These are phyloP conservation scores for Trametes hirsuta DNA, from an alignment of 1,284 basidiomycete genomes.

Conservation along the genomic window DNA sequence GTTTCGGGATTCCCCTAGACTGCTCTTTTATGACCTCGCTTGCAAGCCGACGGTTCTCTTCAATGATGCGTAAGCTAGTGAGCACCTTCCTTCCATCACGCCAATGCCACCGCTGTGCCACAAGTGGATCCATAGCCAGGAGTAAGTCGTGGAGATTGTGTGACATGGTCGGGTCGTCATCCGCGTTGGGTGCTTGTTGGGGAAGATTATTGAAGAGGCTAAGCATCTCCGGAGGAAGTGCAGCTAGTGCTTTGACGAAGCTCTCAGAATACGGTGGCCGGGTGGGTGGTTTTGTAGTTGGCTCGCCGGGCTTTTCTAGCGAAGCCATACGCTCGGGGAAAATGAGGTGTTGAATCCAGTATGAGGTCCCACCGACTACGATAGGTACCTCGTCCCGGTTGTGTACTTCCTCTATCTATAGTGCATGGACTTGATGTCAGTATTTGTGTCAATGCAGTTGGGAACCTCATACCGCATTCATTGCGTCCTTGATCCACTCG, in stretches of 20 bases:
- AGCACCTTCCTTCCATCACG: constrained; percentile 90
- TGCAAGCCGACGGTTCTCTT: constrained; percentile 67
- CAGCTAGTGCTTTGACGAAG: constrained; percentile 42
- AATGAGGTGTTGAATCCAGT: constrained; percentile 94
- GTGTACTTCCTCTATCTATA: constrained; percentile 75
- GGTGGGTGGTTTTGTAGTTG: neutral
- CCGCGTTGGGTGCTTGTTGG: constrained; percentile 52
- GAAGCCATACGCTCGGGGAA: constrained; percentile 73
- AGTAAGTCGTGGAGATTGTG: constrained; percentile 72
- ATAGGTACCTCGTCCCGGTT: constrained; percentile 73
- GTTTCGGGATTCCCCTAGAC: constrained; percentile 46
- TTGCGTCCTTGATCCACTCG: constrained; percentile 82
- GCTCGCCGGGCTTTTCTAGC: constrained; percentile 21
- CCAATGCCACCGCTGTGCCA: constrained; percentile 94
- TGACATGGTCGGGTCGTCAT: constrained; percentile 55
- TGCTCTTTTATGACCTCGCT: constrained; percentile 76
- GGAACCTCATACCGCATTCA: constrained; percentile 56
- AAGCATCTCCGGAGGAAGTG: constrained; percentile 51
- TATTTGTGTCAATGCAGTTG: neutral
- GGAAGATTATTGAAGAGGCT: constrained; percentile 59
- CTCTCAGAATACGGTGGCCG: constrained; percentile 12
- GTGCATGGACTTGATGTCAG: neutral
- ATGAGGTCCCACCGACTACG: constrained; percentile 93
- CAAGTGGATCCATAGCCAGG: constrained; percentile 69
- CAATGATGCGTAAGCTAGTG: constrained; percentile 80